Base-by-base conservation (phyloP, 768 basidiomycete genomes). In the Artomyces pyxidatus region DNA sequence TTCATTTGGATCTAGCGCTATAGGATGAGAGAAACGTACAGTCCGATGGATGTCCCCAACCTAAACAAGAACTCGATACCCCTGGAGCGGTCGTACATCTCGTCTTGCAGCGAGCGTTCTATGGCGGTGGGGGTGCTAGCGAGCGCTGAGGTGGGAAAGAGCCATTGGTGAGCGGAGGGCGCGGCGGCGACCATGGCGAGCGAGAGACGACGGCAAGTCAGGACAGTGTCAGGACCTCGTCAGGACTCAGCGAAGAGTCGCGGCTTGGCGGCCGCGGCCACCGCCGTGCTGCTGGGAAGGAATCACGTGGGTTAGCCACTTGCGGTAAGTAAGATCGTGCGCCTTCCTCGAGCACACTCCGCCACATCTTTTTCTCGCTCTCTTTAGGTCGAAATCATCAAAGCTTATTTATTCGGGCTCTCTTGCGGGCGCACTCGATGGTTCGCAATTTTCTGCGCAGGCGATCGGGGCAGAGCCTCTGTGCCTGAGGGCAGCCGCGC, bases 21-120 rank as follows among this genome's bases (percentile, higher is more conserved):
- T 37, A 47, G 28, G 47, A 37, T 42, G 37, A 43, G 25, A 51
- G 45, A 28, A 40, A 77, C 89, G 59, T 58, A 92, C 89, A 92
- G 68, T 51, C 70, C 75, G 27, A 92, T 74, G 49, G 85, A 85
- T 27, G 83, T 80, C 27, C 88, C 89, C 45, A 91, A 62, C 47
- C 89, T 83, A 63, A 84, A 90, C 27, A 92, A 73, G 68, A 91
- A 90, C 61, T 92, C 89, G 51, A 91, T 76, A 27, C 89, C 89
- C 65, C 83, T 74, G 32, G 85, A 79, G 47, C 90, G 75, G 58
- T 88, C 86, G 61, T 85, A 84, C 19, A 90, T 72, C 61, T 91
- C 84, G 54, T 76, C 80, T 56, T 80, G 73, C 22, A 85, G 60
- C 16, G 53, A 49, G 21, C 42, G 44, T 19, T 57, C 53, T 37